phyloP scores from a whole-genome alignment of 768 basidiomycete species.

The Amanita brunnescens region DNA sequence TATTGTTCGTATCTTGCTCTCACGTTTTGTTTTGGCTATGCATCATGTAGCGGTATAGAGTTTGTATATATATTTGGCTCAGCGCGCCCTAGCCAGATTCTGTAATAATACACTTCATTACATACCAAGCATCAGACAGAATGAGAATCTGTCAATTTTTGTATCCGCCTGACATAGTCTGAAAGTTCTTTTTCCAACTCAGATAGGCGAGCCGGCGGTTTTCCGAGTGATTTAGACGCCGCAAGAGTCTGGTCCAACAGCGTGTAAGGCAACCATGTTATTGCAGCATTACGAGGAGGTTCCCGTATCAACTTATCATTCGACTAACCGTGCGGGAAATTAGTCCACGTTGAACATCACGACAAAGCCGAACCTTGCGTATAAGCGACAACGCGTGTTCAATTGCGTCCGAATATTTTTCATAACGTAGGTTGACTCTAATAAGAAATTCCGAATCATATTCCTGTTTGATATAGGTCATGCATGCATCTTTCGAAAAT shows the following conservation, averaged over 20 bases:
- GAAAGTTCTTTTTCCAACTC: constrained; percentile 52
- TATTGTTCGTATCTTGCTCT: constrained; percentile 11
- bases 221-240: constrained; percentile 47
- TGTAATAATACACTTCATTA: neutral
- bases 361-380: constrained; percentile 44
- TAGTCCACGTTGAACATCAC: constrained; percentile 8
- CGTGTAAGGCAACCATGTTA: constrained; percentile 78
- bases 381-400: constrained; percentile 65
- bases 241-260: constrained; percentile 77
- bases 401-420: constrained; percentile 69
- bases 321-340: constrained; percentile 28
- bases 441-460: constrained; percentile 82
- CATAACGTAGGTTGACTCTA: constrained; percentile 68
- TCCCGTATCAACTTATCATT: constrained; percentile 44
- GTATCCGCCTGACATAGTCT: constrained; percentile 58
- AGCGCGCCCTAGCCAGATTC: too few species aligned
- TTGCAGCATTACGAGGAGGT: constrained; percentile 43
- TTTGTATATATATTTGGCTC: constrained; percentile 17
- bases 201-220: constrained; percentile 38
- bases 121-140: constrained; percentile 12
- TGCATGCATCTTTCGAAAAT: neutral
- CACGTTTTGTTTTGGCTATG: constrained; percentile 11
- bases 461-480: constrained; percentile 30
- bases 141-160: constrained; percentile 44
- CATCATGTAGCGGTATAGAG: constrained; percentile 27